Evolutionary conservation across 306 rosid species (phyloP).

Genomic region (Oxytropis ochrocephala): DNA sequence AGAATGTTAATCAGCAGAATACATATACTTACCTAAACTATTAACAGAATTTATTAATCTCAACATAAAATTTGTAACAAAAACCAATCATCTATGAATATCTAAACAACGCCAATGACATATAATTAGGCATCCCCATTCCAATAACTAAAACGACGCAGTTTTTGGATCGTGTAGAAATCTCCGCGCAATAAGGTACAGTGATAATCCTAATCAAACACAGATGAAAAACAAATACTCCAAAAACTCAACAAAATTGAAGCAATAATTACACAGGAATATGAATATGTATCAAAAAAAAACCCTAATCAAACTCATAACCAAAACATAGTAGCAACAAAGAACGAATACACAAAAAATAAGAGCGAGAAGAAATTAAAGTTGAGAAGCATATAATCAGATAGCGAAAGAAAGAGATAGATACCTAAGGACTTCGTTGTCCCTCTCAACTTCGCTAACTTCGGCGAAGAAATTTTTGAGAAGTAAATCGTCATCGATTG

Average conservation of each 20-base stretch:
- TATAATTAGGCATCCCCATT: not conserved
- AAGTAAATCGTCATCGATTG: slow-evolving; percentile 67
- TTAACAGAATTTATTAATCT: not conserved
- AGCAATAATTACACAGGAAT: not conserved
- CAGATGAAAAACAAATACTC: not conserved
- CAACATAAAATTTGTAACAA: not conserved
- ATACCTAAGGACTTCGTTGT: slow-evolving; percentile 85
- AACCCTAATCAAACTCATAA: slow-evolving; percentile 19
- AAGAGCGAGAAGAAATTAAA: not conserved
- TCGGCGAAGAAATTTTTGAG: slow-evolving; percentile 94
- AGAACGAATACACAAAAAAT: not conserved
- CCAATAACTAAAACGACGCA: not conserved
- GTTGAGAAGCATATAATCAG: not conserved
- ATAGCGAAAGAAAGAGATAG: not conserved
- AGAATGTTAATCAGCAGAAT: slow-evolving; percentile 15
- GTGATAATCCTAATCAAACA: not conserved
- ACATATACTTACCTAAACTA: not conserved
- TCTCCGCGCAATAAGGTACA: not conserved
- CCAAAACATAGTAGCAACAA: not conserved
- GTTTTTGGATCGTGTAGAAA: not conserved
- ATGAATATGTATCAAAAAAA: not conserved
- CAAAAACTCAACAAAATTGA: not conserved
- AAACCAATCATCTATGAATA: not conserved
- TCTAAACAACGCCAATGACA: slow-evolving; percentile 1
- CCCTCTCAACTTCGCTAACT: slow-evolving; percentile 98